Percentiles rank a stretch among this genome's conserved stretches.
phyloP scores from a whole-genome alignment of 2,329 filamentous ascomycete genomes.

The Ophiostoma triangulosporum region DNA sequence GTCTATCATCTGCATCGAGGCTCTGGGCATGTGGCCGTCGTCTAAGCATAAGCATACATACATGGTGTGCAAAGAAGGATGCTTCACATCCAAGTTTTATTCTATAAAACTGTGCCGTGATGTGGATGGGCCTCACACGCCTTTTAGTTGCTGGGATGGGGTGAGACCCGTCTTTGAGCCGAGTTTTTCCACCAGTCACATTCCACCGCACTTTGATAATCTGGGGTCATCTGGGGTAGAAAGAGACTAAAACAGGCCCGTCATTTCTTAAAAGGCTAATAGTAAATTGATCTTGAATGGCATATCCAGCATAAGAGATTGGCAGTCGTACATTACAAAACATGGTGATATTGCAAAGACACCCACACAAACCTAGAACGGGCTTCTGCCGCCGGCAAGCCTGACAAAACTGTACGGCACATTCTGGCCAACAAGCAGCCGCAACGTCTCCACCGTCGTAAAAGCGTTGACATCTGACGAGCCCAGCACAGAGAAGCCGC shows the following conservation, averaged over 20 bases:
- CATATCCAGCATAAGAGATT: no score
- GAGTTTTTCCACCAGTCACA: not conserved
- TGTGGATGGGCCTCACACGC: not conserved
- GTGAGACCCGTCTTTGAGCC: not conserved
- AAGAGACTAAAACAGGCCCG: not conserved
- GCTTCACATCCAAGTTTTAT: no score
- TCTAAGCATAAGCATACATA: no score
- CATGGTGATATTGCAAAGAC: not conserved
- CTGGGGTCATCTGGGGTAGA: not conserved
- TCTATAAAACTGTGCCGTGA: no score
- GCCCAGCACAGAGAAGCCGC: constrained; percentile 68
- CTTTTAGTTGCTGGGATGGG: not conserved
- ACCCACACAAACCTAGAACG: constrained; percentile 25
- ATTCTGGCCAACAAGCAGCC: constrained; percentile 71
- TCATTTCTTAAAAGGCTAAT: no score
- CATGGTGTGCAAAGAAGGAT: no score
- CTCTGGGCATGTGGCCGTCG: no score
- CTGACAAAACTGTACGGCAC: constrained; percentile 80
- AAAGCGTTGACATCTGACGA: constrained; percentile 70
- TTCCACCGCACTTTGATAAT: not conserved
- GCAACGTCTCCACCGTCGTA: constrained; percentile 69
- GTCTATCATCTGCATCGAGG: no score
- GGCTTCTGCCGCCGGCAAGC: constrained; percentile 44
- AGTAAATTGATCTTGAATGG: no score
- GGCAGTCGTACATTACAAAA: no score